Evolutionary conservation across 2,329 filamentous ascomycete species (phyloP).

Genomic region (Fusarium longipes): DNA sequence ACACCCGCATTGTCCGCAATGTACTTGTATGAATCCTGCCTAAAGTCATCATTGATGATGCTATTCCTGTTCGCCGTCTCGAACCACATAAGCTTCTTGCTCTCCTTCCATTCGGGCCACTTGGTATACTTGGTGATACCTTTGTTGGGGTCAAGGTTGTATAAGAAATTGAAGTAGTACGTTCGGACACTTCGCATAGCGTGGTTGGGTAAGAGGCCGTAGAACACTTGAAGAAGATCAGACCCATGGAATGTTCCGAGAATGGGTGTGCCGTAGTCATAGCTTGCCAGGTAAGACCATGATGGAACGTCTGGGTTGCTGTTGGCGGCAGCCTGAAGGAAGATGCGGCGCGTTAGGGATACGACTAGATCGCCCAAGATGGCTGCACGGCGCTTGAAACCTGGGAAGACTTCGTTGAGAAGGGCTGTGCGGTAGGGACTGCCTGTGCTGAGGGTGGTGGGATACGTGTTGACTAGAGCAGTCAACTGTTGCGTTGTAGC

Average conservation of each 20-base stretch:
- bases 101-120: conserved; percentile 58
- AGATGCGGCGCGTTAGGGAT: conserved; percentile 74
- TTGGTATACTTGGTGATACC: conserved; percentile 54
- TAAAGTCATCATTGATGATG: conserved; percentile 54
- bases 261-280: conserved; percentile 76
- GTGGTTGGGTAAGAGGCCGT: conserved; percentile 71
- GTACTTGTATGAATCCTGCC: conserved; percentile 46
- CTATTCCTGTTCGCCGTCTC: conserved; percentile 48
- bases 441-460: conserved; percentile 64
- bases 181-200: conserved; percentile 69
- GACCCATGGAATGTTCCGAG: conserved; percentile 81
- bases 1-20: conserved; percentile 42
- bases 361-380: conserved; percentile 81
- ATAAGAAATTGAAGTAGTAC: conserved; percentile 79
- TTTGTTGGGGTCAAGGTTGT: conserved; percentile 76
- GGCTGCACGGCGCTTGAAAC: conserved; percentile 81
- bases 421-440: conserved; percentile 77
- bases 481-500: conserved; percentile 64
- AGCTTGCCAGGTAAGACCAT: conserved; percentile 82
- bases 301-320: conserved; percentile 68
- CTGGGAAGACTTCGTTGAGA: conserved; percentile 78
- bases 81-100: conserved; percentile 64
- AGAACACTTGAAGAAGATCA: conserved; percentile 77
- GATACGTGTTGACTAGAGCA: conserved; percentile 71
- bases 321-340: conserved; percentile 62